phyloP scores from a whole-genome alignment of 192 early-diverging fungal genomes.

The Podila clonocystis region DNA sequence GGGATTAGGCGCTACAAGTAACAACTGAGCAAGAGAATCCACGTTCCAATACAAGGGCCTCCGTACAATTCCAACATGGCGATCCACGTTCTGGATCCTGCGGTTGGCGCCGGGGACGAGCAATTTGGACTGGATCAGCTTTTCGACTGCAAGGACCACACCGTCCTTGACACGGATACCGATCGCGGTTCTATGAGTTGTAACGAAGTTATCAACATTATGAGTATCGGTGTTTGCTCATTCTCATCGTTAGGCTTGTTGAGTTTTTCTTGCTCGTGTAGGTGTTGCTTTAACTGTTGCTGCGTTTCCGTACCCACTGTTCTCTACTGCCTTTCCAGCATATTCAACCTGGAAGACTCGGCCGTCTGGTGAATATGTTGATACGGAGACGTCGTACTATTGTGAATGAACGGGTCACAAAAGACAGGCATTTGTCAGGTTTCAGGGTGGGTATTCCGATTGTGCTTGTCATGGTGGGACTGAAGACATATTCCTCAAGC shows the following conservation, averaged over 20 bases:
- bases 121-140: slow-evolving; percentile 94
- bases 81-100: slow-evolving; percentile 91
- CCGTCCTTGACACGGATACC: slow-evolving; percentile 95
- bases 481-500: background rate
- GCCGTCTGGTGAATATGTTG: slow-evolving; percentile 99
- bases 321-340: slow-evolving; percentile 97
- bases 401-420: slow-evolving; percentile 10
- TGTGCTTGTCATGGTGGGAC: slow-evolving; percentile 11
- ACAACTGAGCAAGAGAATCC: background rate
- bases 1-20: background rate
- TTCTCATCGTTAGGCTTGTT: background rate
- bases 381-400: slow-evolving; percentile 97
- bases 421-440: background rate
- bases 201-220: background rate
- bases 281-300: no score
- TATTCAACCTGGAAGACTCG: slow-evolving; percentile 99
- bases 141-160: slow-evolving; percentile 96
- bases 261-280: background rate
- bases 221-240: slow-evolving; percentile 4
- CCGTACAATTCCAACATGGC: slow-evolving; percentile 90
- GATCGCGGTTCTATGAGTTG: slow-evolving; percentile 80
- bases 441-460: background rate
- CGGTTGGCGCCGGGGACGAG: slow-evolving; percentile 93
- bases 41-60: background rate
- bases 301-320: slow-evolving; percentile 84